Conservation (phyloP, 1,139 yeast species). For the Suhomyces coccinellae region DNA sequence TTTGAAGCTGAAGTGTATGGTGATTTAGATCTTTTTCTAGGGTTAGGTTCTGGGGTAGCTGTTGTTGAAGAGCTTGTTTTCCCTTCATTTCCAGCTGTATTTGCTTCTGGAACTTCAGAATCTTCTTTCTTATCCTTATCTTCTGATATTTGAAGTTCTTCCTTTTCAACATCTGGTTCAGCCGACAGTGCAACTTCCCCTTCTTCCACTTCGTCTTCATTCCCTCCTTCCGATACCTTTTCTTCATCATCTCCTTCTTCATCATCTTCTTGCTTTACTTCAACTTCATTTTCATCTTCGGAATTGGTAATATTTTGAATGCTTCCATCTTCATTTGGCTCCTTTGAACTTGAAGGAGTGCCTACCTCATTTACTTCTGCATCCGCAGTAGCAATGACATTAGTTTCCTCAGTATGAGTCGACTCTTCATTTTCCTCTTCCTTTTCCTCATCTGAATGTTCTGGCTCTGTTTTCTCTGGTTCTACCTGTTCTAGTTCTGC, state of each 20-base stretch:
- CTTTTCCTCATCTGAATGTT: not conserved
- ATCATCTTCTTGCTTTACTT: conserved; percentile 1
- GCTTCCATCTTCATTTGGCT: too few relatives aligned
- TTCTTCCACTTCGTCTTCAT: not conserved
- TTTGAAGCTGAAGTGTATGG: conserved; percentile 28
- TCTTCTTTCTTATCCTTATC: not conserved
- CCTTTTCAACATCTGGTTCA: too few relatives aligned
- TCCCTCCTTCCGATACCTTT: not conserved
- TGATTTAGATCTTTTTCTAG: conserved; percentile 28
- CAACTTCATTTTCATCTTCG: conserved; percentile 1
- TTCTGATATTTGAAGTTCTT: too few relatives aligned
- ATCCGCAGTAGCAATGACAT: not conserved
- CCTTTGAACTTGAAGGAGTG: too few relatives aligned
- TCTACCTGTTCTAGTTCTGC: not conserved
- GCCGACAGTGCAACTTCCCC: too few relatives aligned
- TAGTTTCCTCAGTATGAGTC: not conserved
- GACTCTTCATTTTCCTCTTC: not conserved
- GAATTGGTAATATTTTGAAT: too few relatives aligned
- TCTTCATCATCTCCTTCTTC: conserved; percentile 6
- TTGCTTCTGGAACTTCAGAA: not conserved
- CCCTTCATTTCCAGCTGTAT: not conserved
- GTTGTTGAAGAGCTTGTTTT: not conserved
- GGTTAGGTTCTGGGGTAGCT: conserved; percentile 6
- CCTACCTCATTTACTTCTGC: not conserved
- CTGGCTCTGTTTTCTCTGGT: not conserved